Conservation (phyloP, 2,329 filamentous ascomycete species). For the Hawksworthiomyces lignivorus region DNA sequence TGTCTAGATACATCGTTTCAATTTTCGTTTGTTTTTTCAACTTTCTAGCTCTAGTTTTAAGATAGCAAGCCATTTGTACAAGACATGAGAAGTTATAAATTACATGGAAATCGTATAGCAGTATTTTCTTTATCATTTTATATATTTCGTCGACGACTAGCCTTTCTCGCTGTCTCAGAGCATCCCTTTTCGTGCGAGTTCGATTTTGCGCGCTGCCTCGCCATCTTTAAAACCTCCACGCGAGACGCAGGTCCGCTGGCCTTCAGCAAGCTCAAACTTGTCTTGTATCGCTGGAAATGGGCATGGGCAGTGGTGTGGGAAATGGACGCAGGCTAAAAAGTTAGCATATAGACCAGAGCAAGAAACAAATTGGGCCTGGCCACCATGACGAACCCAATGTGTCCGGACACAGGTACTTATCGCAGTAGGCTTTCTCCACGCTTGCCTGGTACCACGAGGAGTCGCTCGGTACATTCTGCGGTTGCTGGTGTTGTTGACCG, state of each 20-base stretch:
- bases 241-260: slow-evolving; percentile 64
- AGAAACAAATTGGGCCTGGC: background rate
- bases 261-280: slow-evolving; percentile 67
- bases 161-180: slow-evolving; percentile 40
- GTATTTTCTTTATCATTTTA: no score
- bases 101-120: no score
- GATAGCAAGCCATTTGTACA: no score
- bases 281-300: slow-evolving; percentile 69
- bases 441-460: slow-evolving; percentile 59
- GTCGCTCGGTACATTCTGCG: slow-evolving; percentile 79
- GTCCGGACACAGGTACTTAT: slow-evolving; percentile 89
- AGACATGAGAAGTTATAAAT: no score
- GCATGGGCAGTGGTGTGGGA: slow-evolving; percentile 96
- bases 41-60: no score
- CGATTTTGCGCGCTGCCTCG: slow-evolving; percentile 67
- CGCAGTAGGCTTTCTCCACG: slow-evolving; percentile 62
- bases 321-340: slow-evolving; percentile 71
- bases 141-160: no score
- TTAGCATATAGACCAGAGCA: background rate
- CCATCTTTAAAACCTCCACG: slow-evolving; percentile 67
- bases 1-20: no score
- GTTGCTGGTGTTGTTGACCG: slow-evolving; percentile 49
- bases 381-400: slow-evolving; percentile 50
- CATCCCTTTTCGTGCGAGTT: slow-evolving; percentile 71
- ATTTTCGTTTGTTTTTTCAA: no score